Percentiles rank a stretch among this genome's conserved stretches.
phyloP scores from a whole-genome alignment of 202 grass and related monocot genomes.

The Cymbopogon flexuosus region DNA sequence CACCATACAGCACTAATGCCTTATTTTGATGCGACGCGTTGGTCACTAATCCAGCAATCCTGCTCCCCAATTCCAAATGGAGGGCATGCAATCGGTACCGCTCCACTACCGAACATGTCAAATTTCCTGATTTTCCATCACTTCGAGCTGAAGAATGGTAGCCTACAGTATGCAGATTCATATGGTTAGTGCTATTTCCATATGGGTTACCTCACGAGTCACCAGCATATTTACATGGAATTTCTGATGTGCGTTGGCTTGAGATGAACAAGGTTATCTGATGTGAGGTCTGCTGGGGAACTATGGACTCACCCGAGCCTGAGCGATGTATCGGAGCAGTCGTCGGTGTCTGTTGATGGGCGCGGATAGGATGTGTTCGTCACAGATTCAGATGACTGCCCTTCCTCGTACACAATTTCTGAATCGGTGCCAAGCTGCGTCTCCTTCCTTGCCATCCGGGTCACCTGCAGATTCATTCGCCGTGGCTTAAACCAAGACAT shows the following conservation, averaged over 20 bases:
- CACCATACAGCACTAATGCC: conserved; percentile 24
- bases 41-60: not conserved
- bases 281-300: not conserved
- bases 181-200: not conserved
- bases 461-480: conserved; percentile 44
- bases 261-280: not conserved
- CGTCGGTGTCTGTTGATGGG: conserved; percentile 28
- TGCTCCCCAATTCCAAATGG: not conserved
- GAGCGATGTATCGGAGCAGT: conserved; percentile 58
- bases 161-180: conserved; percentile 28
- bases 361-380: conserved; percentile 41
- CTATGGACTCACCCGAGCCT: conserved; percentile 55
- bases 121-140: conserved; percentile 6
- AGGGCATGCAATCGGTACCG: not conserved
- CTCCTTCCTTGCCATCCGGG: conserved; percentile 36
- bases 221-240: not conserved
- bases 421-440: conserved; percentile 45
- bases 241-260: conserved; percentile 2
- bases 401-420: conserved; percentile 49
- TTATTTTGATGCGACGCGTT: conserved; percentile 18
- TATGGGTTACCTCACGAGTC: not conserved
- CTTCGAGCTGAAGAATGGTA: conserved; percentile 40
- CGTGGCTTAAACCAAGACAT: not conserved
- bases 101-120: not conserved
- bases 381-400: conserved; percentile 61